phyloP scores from a whole-genome alignment of 1,139 yeast species.

The Protomyces inundatus region DNA sequence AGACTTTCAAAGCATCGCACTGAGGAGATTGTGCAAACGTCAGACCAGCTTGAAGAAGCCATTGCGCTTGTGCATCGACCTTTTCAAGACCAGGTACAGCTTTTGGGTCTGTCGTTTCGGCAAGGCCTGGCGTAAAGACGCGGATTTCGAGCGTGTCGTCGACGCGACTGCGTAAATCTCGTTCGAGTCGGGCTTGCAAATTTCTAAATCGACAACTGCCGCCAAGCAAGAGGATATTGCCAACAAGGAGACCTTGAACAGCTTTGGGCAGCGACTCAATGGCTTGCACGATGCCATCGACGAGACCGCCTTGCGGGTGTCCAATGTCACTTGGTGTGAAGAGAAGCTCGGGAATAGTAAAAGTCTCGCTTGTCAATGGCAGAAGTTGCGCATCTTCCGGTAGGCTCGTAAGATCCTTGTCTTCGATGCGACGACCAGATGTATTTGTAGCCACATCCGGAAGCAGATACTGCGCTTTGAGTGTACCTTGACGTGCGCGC shows the following conservation, averaged over 20 bases:
- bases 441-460: conserved; percentile 61
- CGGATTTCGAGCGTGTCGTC: conserved; percentile 6
- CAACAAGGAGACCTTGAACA: conserved; percentile 67
- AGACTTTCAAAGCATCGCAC: not conserved
- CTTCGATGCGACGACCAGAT: conserved; percentile 45
- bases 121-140: not conserved
- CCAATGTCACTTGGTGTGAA: conserved; percentile 85
- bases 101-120: not conserved
- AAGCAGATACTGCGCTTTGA: conserved; percentile 56
- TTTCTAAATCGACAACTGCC: conserved; percentile 73
- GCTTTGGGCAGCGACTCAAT: conserved; percentile 68
- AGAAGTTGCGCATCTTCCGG: conserved; percentile 49
- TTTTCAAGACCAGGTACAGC: not conserved
- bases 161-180: conserved; percentile 21
- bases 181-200: conserved; percentile 48
- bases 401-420: conserved; percentile 37
- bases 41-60: not conserved
- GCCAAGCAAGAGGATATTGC: conserved; percentile 76
- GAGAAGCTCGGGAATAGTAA: conserved; percentile 77
- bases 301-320: conserved; percentile 63
- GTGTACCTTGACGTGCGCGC: conserved; percentile 11
- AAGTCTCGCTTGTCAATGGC: conserved; percentile 71
- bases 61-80: not conserved
- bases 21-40: not conserved
- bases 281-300: conserved; percentile 68